Evolutionary conservation across 192 early-diverging fungal genomes (phyloP).

Genomic region (Entomortierella parvispora): DNA sequence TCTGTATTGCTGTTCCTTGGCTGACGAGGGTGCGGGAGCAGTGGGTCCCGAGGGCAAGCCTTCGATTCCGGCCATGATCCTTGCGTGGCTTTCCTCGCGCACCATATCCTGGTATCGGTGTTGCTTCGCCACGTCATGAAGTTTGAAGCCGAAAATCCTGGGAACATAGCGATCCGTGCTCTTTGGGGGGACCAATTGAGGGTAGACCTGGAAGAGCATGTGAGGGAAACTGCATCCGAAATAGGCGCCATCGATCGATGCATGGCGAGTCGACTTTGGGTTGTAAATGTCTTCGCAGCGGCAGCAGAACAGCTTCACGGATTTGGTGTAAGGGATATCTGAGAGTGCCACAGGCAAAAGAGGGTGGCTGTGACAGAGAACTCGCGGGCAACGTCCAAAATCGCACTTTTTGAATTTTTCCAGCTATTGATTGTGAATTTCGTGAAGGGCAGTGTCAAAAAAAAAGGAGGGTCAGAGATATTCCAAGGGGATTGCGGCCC

Average conservation of each 20-base stretch:
- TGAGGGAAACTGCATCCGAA: conserved; percentile 98
- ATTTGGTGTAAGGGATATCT: conserved; percentile 85
- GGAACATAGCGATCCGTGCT: conserved; percentile 89
- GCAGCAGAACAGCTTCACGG: conserved; percentile 96
- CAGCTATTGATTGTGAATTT: conserved; percentile 47
- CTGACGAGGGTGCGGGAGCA: conserved; percentile 3
- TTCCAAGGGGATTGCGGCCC: no score
- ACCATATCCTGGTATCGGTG: conserved; percentile 92
- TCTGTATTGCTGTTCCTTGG: conserved; percentile 14
- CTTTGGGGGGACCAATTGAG: conserved; percentile 81
- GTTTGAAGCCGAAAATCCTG: conserved; percentile 97
- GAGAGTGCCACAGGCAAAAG: conserved; percentile 91
- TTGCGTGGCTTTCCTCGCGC: conserved; percentile 73
- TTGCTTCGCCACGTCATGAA: conserved; percentile 88
- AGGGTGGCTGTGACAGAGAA: conserved; percentile 90
- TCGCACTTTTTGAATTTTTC: conserved; percentile 95
- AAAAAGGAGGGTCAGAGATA: background rate
- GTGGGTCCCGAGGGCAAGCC: conserved; percentile 19
- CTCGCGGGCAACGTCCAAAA: conserved; percentile 97
- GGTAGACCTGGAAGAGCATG: conserved; percentile 94
- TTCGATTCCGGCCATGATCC: conserved; percentile 54
- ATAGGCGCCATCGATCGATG: conserved; percentile 92
- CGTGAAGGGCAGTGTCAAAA: background rate
- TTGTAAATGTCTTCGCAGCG: conserved; percentile 97
- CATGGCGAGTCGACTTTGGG: conserved; percentile 88